Base-by-base conservation (phyloP, 176 grass and related monocot genomes). In the Cenchrus purpureus region DNA sequence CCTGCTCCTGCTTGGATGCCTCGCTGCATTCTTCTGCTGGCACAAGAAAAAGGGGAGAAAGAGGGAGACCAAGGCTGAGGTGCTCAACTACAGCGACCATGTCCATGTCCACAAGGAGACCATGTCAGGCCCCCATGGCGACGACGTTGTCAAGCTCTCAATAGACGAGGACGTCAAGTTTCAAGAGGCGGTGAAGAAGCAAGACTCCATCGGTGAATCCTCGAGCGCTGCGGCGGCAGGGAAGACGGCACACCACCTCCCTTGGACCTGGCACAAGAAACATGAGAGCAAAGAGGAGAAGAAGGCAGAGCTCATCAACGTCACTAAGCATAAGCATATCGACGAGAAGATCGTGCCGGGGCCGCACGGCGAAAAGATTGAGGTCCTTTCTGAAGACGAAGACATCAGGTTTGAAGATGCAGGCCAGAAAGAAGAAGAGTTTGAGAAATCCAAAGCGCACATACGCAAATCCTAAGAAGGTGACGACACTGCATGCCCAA, bases 101-200 rank as follows among this genome's bases (percentile, higher is more conserved):
- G 84, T 85, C 57, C 92, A 93, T 46, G 86, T 97, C 50, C 73
- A 90, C 71, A 88, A 90, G 75, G 71, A 77, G 0, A 81, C 84
- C 29, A 48, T 87, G 9, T 74, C 92, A 0, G 86, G 84, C 0
- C 84, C 87, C 1, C 65, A 79, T 4, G 92, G 95, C 13, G 56
- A 74, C 43, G 81, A 88, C 37, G 32, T 65, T 6, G 61, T 76
- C 34, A 54, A 73, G 16, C 37, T 95, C 12, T 60, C 86, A 14
- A 57, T 95, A 7, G 95, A 97, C 22, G 92, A 97, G 78, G 95
- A 95, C 59, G 14, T 95, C 40, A 89, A 73, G 68, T 88, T 89
- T 59, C 90, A 91, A 52, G 94, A 89, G 81, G 75, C 57, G 6
- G 55, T 90, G 9, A 88, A 79, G 75, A 87, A 92, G 79, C 80